These are phyloP conservation scores for Nasturtium officinale DNA, from an alignment of 345 rosid genomes.

Conservation along the genomic window DNA sequence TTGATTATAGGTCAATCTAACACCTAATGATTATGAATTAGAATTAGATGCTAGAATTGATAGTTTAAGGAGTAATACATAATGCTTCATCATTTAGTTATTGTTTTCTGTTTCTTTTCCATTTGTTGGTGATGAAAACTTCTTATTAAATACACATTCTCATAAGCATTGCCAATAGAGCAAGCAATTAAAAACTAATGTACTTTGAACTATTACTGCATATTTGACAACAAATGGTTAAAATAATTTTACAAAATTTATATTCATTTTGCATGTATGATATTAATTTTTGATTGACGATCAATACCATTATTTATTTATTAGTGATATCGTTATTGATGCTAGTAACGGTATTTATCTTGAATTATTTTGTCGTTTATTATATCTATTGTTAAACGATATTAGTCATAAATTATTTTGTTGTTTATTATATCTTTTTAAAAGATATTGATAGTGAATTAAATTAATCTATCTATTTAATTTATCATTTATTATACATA, in stretches of 20 bases:
- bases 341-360: background rate
- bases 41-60: slow-evolving; percentile 38
- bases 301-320: background rate
- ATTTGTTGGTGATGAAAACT: slow-evolving; percentile 42
- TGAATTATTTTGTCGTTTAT: background rate
- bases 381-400: no score
- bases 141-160: slow-evolving; percentile 31
- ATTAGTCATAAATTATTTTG: no score
- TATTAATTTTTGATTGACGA: background rate
- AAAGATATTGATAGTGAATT: no score
- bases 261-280: background rate
- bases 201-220: background rate
- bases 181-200: background rate
- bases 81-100: slow-evolving; percentile 39
- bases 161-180: background rate
- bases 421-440: no score
- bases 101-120: background rate
- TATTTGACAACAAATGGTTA: background rate
- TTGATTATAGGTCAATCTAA: slow-evolving; percentile 46
- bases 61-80: slow-evolving; percentile 40
- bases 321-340: background rate
- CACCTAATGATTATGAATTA: slow-evolving; percentile 46
- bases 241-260: background rate
- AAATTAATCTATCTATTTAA: no score
- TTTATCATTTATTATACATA: no score